Conservation (phyloP, 2,329 filamentous ascomycete genomes). For the Neonectria magnoliae region DNA sequence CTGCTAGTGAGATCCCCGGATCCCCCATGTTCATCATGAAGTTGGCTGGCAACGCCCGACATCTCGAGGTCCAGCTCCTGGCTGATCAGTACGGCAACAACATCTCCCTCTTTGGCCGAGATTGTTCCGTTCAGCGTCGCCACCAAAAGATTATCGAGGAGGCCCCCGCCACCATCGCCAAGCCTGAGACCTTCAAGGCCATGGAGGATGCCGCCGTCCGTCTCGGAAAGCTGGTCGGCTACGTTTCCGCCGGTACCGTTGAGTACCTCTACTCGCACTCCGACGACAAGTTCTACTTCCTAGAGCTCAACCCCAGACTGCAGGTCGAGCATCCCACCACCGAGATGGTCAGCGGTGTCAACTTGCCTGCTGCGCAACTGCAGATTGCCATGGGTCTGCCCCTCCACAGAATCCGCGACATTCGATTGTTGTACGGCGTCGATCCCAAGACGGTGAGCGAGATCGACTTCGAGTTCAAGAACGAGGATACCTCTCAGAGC, state of each 20-base stretch:
- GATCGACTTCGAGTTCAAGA: slow-evolving; percentile 97
- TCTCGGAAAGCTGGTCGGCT: slow-evolving; percentile 92
- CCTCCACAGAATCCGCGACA: slow-evolving; percentile 93
- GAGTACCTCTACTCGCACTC: slow-evolving; percentile 98
- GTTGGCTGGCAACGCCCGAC: slow-evolving; percentile 92
- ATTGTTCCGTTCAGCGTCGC: slow-evolving; percentile 97
- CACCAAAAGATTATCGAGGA: slow-evolving; percentile 99
- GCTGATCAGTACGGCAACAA: slow-evolving; percentile 99
- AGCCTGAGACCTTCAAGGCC: slow-evolving; percentile 85
- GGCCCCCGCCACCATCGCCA: slow-evolving; percentile 96
- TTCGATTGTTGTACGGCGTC: slow-evolving; percentile 93
- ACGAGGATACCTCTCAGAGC: slow-evolving; percentile 80
- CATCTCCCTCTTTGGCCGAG: slow-evolving; percentile 97
- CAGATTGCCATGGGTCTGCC: slow-evolving; percentile 99
- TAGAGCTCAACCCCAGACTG: slow-evolving; percentile 97
- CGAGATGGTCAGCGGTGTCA: slow-evolving; percentile 98
- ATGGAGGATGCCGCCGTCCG: slow-evolving; percentile 98
- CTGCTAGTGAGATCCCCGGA: slow-evolving; percentile 95
- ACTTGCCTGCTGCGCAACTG: slow-evolving; percentile 94
- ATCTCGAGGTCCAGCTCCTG: slow-evolving; percentile 96
- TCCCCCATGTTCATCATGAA: slow-evolving; percentile 99
- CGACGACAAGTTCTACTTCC: slow-evolving; percentile 99
- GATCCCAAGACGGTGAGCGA: slow-evolving; percentile 87
- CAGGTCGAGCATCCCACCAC: slow-evolving; percentile 99
- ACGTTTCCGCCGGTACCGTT: slow-evolving; percentile 98